Percentiles rank a stretch among this genome's conserved stretches.
Conservation (phyloP, 306 rosid genomes). For the Cucurbita maxima region DNA sequence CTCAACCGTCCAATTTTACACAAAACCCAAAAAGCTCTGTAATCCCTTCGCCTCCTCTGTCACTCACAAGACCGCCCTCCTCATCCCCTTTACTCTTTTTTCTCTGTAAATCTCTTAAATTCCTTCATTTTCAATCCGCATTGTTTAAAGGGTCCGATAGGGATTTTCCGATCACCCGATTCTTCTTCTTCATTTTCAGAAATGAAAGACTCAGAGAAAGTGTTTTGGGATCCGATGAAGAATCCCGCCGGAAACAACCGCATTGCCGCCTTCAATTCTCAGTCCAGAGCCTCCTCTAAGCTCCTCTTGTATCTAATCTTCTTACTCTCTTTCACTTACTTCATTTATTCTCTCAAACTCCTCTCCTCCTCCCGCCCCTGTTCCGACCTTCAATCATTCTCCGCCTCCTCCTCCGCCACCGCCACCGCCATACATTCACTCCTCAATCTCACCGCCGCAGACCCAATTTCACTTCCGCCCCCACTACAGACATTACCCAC, state of each 20-base stretch:
- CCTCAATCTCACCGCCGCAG: not conserved
- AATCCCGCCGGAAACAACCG: constrained; percentile 28
- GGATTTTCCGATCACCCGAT: not conserved
- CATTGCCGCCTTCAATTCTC: constrained; percentile 14
- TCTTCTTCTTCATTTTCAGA: not conserved
- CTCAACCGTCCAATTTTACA: not conserved
- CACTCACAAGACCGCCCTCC: not conserved
- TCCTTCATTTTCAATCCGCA: not conserved
- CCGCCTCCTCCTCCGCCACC: constrained; percentile 12
- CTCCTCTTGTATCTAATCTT: constrained; percentile 56
- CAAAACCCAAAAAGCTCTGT: not conserved
- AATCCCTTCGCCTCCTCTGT: not conserved
- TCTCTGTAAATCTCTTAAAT: not conserved
- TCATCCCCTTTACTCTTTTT: not conserved
- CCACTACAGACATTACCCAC: not conserved
- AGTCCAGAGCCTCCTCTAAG: constrained; percentile 29
- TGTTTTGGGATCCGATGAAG: constrained; percentile 48
- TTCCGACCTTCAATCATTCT: constrained; percentile 21
- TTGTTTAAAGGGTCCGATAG: not conserved
- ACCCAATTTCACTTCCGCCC: not conserved
- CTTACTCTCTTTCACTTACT: constrained; percentile 49
- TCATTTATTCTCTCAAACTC: constrained; percentile 57
- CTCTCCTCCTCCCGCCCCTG: constrained; percentile 45
- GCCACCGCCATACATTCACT: constrained; percentile 1
- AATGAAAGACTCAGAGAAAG: constrained; percentile 64